Conservation (phyloP, 345 rosid genomes). For the Tarenaya hassleriana region DNA sequence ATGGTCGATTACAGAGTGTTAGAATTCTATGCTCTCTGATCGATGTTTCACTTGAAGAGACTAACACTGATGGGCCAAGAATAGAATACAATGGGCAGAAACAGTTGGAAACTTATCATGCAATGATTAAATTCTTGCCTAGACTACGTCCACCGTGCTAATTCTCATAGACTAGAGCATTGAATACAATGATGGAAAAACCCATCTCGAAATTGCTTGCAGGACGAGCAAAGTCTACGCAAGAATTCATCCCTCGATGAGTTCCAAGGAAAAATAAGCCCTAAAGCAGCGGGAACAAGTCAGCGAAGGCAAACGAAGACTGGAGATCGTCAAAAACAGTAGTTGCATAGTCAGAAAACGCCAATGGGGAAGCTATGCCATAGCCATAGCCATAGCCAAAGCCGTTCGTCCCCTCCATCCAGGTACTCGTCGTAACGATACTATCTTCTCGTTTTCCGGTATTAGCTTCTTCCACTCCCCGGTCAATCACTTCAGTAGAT, state of each 20-base stretch:
- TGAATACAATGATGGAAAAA: too few relatives aligned
- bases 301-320: conserved; percentile 38
- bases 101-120: conserved; percentile 10
- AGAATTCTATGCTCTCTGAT: conserved; percentile 4
- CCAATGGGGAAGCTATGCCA: conserved; percentile 33
- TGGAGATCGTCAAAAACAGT: conserved; percentile 22
- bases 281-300: conserved; percentile 45
- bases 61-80: too few relatives aligned
- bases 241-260: conserved; percentile 22
- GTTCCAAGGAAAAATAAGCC: conserved; percentile 17
- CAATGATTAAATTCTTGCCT: conserved; percentile 28
- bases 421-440: conserved; percentile 13
- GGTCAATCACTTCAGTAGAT: too few relatives aligned
- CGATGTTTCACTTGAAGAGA: conserved; percentile 8
- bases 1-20: too few relatives aligned
- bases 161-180: conserved; percentile 1
- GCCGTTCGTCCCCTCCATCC: conserved; percentile 37
- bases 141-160: conserved; percentile 17
- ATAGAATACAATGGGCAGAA: conserved; percentile 2
- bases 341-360: conserved; percentile 26
- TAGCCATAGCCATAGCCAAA: conserved; percentile 36
- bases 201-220: too few relatives aligned
- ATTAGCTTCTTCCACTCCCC: too few relatives aligned
- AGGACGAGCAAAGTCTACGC: conserved; percentile 25
- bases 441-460: conserved; percentile 18